Base-by-base conservation (phyloP, 108 stramenopile species). In the Parmales sp. region DNA sequence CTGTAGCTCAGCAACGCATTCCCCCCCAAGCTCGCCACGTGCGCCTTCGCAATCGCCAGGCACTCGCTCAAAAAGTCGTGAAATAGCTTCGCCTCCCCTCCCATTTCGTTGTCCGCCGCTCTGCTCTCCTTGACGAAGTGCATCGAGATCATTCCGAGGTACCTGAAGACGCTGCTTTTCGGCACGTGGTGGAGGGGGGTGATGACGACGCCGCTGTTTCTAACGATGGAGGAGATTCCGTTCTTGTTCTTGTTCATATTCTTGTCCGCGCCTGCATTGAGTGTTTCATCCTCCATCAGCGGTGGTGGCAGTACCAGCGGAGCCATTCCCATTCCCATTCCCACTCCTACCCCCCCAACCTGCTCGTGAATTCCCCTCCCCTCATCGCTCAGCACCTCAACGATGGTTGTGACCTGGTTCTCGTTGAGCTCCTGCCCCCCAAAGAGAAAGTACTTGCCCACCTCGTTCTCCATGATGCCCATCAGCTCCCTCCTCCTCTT, bases 1-100 rank as follows among this genome's bases (percentile, higher is more conserved):
- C 82, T 81, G 69, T 89, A 92, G n/a, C 83, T 83, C 8, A 94
- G 72, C 90, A 94, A 87, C 16, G 90, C 93, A 74, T 94, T 94
- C 26, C 90, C 93, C 18, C 90, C 90, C 29, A 94, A 72, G 4
- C 88, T 83, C 6, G 83, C 82, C 0, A 91, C 93, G 45, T 91
- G 93, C 7, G 93, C 93, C 7, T 89, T 78, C 16, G 89, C 93
- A 51, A 92, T 86, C 13, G 90, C 89, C 54, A 90, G 88, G 76
- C 90, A 90, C 71, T 94, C 93, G 39, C 84, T 90, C 5, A 91
- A 76, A 72, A 94, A 91, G 1, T 84, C 78, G 51, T 91, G 82
- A 64, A 91, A 91, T 69, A 87, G 87, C 13, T 85, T 76, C 37
- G 85, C 90, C 74, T 90, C 86, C 1, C 86, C 80, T 28, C 88